Evolutionary conservation across 805 yeast genomes (phyloP), one percentile per base, ranked within the genome.

Genomic region (Wickerhamiella alocasiicola): DNA sequence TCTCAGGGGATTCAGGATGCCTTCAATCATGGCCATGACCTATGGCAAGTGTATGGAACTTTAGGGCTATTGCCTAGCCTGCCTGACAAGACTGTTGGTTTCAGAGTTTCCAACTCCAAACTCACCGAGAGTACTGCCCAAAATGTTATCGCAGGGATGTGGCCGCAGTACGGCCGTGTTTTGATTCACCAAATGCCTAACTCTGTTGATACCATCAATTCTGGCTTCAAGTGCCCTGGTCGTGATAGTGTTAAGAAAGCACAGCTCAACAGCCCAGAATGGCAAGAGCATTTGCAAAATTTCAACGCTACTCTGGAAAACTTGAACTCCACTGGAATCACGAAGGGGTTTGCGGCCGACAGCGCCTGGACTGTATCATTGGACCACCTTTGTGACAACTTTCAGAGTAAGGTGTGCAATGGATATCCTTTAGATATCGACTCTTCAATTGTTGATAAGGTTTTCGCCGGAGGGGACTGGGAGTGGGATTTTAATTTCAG

Each of bases 311-410:
- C 63, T 12, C 60, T 51, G 32, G 41, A 46, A 2, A 48, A 46
- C 24, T 53, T 59, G 35, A 64, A 59, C 39, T 56, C 61, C 37
- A 45, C 55, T 11, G 36, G 36, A 3, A n/a, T 17, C 16, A 38
- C 41, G 26, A 16, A 16, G 12, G 36, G 36, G 25, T 38, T 31
- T 20, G 57, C 58, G 3, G 52, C 55, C 24, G 45, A 45, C 13
- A 42, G 50, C 4, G 44, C 41, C 2, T 46, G 49, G 33, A 26
- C 31, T 24, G 41, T 36, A 12, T 55, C 39, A 6, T 57, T 55
- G 20, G 70, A 66, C 43, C 70, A 65, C 47, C 63, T 57, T 57
- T 60, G 71, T 44, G 71, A 66, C 46, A 66, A 63, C 44, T 52
- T 64, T 42, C 61, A 64, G 11, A 56, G 63, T 28, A 60, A 66